phyloP scores from a whole-genome alignment of 768 basidiomycete species.

The Rhodotorula toruloides region DNA sequence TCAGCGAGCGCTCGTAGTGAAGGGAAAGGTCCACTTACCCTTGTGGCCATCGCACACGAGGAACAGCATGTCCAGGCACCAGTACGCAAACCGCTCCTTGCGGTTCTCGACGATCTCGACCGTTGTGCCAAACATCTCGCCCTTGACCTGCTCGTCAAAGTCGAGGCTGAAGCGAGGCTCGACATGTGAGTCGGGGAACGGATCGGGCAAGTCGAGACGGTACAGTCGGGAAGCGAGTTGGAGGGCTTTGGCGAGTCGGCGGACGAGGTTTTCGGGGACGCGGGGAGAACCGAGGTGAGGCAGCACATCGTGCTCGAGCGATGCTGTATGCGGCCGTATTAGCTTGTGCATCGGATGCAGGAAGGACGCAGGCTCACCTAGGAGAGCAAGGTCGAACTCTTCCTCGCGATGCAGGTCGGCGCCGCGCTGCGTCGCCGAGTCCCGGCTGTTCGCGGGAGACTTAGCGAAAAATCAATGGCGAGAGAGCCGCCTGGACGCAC shows the following conservation, averaged over 20 bases:
- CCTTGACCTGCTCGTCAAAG: constrained; percentile 27
- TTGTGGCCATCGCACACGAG: constrained; percentile 66
- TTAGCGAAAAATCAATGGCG: constrained; percentile 20
- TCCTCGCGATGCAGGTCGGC: constrained; percentile 71
- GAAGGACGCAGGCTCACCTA: constrained; percentile 49
- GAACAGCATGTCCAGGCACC: constrained; percentile 85
- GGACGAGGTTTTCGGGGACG: constrained; percentile 66
- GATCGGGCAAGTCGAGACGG: constrained; percentile 44
- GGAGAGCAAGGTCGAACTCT: constrained; percentile 75
- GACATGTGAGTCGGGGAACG: no score
- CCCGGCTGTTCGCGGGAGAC: constrained; percentile 53
- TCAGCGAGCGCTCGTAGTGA: neutral
- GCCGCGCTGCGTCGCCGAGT: no score
- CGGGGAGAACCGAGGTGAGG: constrained; percentile 65
- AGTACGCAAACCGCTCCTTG: constrained; percentile 81
- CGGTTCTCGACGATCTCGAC: constrained; percentile 47
- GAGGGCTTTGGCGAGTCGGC: constrained; percentile 64
- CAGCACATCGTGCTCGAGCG: constrained; percentile 72
- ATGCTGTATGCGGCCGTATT: neutral
- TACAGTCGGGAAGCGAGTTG: constrained; percentile 67
- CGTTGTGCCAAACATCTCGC: constrained; percentile 27
- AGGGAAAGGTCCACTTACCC: no score
- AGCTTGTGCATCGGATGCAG: neutral
- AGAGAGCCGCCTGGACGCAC: constrained; percentile 51
- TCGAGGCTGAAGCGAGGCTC: constrained; percentile 32